Base-by-base conservation (phyloP, 176 grass and related monocot genomes). In the Dendrocalamus sinicus region DNA sequence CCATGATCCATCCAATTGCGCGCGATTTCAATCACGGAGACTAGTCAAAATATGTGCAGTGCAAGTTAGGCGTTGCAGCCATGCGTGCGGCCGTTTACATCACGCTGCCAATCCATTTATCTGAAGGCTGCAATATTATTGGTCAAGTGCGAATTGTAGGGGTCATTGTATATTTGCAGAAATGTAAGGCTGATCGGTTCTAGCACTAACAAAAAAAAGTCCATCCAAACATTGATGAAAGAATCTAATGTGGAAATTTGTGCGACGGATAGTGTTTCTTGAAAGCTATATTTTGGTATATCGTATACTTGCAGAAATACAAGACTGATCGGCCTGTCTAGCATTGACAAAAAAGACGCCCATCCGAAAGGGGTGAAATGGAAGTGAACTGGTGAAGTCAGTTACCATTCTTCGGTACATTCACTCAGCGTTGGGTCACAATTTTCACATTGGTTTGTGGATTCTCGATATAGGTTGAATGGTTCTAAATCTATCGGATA, bases 41-140 rank as follows among this genome's bases (percentile, higher is more conserved):
- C 20, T 67, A 0, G n/a, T 47, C 16, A n/a, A 45, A 45, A 51
- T 4, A n/a, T 48, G 57, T 9, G 77, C 57, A 8, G 73, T 7
- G 50, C 73, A 68, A 47, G 37, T 37, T 67, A 37, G 73, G n/a
- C 23, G 6, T 59, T 6, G 72, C 30, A 3, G 75, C 52, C n/a
- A 73, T 6, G 53, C 53, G 53, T 20, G 13, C 5, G 13, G 50
- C 52, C 67, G 59, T 81, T 81, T 78, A 57, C 78, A 58, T 75
- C 60, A 15, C 40, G 12, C 53, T 54, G 20, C 54, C 75, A 26
- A 10, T 77, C 37, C 17, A 12, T 26, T 6, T 2, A 62, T 44
- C 55, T 2, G 55, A 26, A 77, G 75, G 53, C 50, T 24, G 60
- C 46, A 5, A 45, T 45, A 10, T 15, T 14, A 24, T 63, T 66